Evolutionary conservation across 495 filamentous ascomycete species (phyloP).

Genomic region (Penicillium atrosanguineum): DNA sequence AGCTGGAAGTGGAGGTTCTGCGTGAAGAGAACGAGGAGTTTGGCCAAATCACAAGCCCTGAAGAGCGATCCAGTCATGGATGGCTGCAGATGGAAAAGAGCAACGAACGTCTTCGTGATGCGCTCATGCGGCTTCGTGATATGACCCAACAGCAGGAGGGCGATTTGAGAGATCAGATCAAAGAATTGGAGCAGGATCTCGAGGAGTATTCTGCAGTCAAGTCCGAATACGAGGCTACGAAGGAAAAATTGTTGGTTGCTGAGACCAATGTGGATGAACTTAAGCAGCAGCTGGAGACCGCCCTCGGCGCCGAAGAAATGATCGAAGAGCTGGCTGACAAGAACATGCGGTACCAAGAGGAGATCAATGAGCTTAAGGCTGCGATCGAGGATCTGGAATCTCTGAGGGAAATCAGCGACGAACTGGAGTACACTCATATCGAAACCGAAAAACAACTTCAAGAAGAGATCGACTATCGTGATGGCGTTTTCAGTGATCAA

Average conservation of each 20-base stretch:
- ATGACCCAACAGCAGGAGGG: constrained; percentile 80
- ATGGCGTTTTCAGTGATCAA: constrained; percentile 75
- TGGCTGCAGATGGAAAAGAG: constrained; percentile 89
- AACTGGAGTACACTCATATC: constrained; percentile 88
- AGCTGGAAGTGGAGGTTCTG: constrained; percentile 83
- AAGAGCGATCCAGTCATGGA: constrained; percentile 80
- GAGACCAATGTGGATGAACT: constrained; percentile 84
- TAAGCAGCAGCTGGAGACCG: constrained; percentile 85
- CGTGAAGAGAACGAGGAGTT: constrained; percentile 84
- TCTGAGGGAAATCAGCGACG: constrained; percentile 88
- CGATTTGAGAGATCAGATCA: constrained; percentile 74
- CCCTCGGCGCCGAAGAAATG: constrained; percentile 83
- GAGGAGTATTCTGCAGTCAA: constrained; percentile 69
- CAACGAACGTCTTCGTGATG: constrained; percentile 85
- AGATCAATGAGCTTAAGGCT: constrained; percentile 76
- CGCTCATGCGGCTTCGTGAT: constrained; percentile 78
- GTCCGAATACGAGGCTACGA: constrained; percentile 64
- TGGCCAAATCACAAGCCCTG: constrained; percentile 77
- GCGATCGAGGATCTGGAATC: constrained; percentile 82
- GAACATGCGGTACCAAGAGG: constrained; percentile 76
- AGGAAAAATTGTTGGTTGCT: constrained; percentile 66
- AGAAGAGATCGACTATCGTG: constrained; percentile 83
- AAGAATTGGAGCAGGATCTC: constrained; percentile 73
- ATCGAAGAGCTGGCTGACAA: constrained; percentile 87
- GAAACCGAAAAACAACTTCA: constrained; percentile 93